Evolutionary conservation across 768 basidiomycete species (phyloP).

Genomic region (Pleurotus citrinopileatus): DNA sequence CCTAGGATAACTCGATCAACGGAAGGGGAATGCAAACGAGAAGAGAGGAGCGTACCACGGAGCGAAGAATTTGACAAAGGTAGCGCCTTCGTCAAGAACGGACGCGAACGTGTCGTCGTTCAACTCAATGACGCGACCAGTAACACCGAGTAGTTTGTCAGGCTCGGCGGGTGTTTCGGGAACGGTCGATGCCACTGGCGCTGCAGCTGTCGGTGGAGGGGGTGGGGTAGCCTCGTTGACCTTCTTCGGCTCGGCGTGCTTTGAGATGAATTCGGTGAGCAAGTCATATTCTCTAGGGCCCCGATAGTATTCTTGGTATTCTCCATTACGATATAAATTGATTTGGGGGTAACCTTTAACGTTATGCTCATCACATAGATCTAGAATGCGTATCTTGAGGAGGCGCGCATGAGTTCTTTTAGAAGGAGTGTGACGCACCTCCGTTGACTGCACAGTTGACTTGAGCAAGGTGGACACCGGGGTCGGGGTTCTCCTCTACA

Average conservation of each 20-base stretch:
- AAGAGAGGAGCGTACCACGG: conserved; percentile 72
- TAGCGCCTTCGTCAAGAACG: conserved; percentile 37
- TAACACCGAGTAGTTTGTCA: neutral
- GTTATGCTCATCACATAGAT: conserved; percentile 72
- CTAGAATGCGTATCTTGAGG: conserved; percentile 34
- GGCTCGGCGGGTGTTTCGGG: conserved; percentile 17
- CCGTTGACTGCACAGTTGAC: conserved; percentile 78
- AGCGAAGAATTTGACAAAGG: conserved; percentile 75
- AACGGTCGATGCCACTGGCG: conserved; percentile 11
- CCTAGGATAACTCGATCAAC: conserved; percentile 31
- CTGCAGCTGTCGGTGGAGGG: conserved; percentile 9
- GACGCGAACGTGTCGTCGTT: conserved; percentile 33
- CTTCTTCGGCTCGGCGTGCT: conserved; percentile 27
- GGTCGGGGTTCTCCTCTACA: conserved; percentile 41
- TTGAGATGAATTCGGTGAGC: conserved; percentile 53
- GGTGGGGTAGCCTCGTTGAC: conserved; percentile 14
- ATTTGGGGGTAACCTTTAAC: conserved; percentile 76
- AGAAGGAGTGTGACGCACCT: conserved; percentile 43
- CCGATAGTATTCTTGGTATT: conserved; percentile 53
- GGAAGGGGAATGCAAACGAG: neutral
- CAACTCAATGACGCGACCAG: conserved; percentile 36
- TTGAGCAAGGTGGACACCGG: conserved; percentile 67
- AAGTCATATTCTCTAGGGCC: conserved; percentile 50
- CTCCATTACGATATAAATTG: conserved; percentile 68
- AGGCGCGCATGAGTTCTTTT: neutral